A percentile compares a stretch with the other conserved stretches of the same genome.
These are phyloP conservation scores for Arbutus unedo DNA, from an alignment of 148 eudicot species.

Conservation along the genomic window DNA sequence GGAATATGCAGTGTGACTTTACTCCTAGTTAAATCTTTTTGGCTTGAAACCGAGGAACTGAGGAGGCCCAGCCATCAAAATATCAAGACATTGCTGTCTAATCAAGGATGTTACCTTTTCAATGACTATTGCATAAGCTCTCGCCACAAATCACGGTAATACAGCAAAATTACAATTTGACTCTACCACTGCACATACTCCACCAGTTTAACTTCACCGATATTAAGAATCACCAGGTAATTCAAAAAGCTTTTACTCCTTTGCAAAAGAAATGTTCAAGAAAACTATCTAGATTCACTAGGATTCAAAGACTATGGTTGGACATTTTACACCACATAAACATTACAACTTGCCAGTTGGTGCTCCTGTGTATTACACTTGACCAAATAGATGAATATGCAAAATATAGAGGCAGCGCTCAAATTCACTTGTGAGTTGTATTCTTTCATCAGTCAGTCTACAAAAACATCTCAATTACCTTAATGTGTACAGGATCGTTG, in stretches of 20 bases:
- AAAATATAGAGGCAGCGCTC: background rate
- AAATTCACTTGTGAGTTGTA: background rate
- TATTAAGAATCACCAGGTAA: background rate
- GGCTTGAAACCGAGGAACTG: background rate
- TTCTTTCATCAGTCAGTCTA: background rate
- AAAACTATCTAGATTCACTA: background rate
- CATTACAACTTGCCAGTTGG: background rate
- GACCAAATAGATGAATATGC: background rate
- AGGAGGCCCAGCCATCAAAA: background rate
- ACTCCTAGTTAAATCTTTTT: background rate
- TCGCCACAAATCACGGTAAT: background rate
- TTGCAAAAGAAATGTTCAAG: background rate
- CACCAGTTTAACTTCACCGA: background rate
- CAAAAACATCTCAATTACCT: background rate
- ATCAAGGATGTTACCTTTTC: background rate
- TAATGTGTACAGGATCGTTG: conserved; percentile 3
- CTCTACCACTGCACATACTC: background rate
- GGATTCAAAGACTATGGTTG: background rate
- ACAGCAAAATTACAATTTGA: background rate
- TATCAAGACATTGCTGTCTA: background rate
- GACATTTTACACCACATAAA: background rate
- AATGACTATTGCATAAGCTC: background rate
- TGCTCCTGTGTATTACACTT: background rate
- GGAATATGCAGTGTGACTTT: background rate
- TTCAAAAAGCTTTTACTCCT: background rate